These are phyloP conservation scores for Calonectria crousiana DNA, from an alignment of 2,329 filamentous ascomycete species.

Conservation along the genomic window DNA sequence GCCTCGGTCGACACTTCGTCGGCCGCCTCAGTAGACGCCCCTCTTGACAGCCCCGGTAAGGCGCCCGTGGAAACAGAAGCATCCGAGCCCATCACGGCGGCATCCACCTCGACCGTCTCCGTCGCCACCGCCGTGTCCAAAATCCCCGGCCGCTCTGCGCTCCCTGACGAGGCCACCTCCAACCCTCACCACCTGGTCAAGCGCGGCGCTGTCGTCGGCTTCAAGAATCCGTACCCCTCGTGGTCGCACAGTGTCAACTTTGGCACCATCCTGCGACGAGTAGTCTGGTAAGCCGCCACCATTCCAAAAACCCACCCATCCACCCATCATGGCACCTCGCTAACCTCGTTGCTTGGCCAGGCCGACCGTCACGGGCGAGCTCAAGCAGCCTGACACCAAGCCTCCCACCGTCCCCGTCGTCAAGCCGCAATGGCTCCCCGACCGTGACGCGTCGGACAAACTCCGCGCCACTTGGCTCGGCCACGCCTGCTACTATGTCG, in stretches of 20 bases:
- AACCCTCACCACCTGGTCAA: slow-evolving; percentile 63
- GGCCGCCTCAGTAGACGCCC: neutral
- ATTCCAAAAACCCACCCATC: neutral
- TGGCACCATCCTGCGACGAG: slow-evolving; percentile 43
- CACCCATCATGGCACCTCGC: neutral
- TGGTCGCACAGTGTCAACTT: slow-evolving; percentile 44
- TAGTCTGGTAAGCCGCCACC: slow-evolving; percentile 49
- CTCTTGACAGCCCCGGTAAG: neutral
- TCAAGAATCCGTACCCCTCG: slow-evolving; percentile 66
- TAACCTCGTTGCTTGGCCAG: slow-evolving; percentile 35
- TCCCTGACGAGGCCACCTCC: slow-evolving; percentile 57
- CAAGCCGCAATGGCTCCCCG: slow-evolving; percentile 74
- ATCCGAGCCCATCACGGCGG: slow-evolving; percentile 17
- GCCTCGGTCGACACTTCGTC: neutral
- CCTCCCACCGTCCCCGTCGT: slow-evolving; percentile 75
- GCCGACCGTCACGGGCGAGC: slow-evolving; percentile 55
- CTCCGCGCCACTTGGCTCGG: slow-evolving; percentile 94
- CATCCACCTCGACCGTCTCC: slow-evolving; percentile 37
- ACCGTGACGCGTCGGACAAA: slow-evolving; percentile 65
- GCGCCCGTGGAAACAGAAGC: slow-evolving; percentile 8
- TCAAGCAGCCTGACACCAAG: slow-evolving; percentile 69
- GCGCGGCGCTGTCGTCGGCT: slow-evolving; percentile 55
- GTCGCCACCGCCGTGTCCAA: slow-evolving; percentile 47
- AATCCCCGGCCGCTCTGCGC: slow-evolving; percentile 48
- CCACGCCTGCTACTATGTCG: slow-evolving; percentile 93